phyloP scores from a whole-genome alignment of 2,329 filamentous ascomycete genomes.

The Colletotrichum kahawae region DNA sequence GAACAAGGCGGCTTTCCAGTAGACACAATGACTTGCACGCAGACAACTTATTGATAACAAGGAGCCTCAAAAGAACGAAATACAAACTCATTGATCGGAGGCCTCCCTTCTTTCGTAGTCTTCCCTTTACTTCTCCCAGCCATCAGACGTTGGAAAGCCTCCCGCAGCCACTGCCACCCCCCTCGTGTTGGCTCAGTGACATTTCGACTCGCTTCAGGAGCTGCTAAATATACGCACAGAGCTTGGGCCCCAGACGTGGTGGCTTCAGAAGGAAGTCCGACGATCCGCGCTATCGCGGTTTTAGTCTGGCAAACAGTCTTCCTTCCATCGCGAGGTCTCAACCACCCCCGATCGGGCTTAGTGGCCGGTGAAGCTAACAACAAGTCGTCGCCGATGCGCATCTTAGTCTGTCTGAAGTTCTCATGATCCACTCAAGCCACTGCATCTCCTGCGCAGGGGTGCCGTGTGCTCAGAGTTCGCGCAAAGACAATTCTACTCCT shows the following conservation, averaged over 20 bases:
- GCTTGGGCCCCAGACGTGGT: not conserved
- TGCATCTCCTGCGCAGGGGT: not conserved
- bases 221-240: not conserved
- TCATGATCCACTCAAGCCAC: not conserved
- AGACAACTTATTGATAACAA: not conserved
- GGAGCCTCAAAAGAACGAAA: not conserved
- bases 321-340: not conserved
- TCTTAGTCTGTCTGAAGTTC: not conserved
- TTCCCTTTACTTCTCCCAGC: not conserved
- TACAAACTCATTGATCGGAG: accelerated
- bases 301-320: not conserved
- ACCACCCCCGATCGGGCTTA: not conserved
- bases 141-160: accelerated
- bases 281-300: not conserved
- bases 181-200: not conserved
- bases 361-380: not conserved
- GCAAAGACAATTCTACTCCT: not conserved
- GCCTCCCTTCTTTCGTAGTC: not conserved
- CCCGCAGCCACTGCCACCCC: not conserved
- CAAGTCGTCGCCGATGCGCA: not conserved
- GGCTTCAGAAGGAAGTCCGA: not conserved
- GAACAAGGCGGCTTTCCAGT: not conserved
- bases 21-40: not conserved
- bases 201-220: not conserved
- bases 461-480: not conserved